A percentile compares a stretch with the other conserved stretches of the same genome.
phyloP scores from a whole-genome alignment of 208 protist genomes.

The Acanthamoeba pearcei region DNA sequence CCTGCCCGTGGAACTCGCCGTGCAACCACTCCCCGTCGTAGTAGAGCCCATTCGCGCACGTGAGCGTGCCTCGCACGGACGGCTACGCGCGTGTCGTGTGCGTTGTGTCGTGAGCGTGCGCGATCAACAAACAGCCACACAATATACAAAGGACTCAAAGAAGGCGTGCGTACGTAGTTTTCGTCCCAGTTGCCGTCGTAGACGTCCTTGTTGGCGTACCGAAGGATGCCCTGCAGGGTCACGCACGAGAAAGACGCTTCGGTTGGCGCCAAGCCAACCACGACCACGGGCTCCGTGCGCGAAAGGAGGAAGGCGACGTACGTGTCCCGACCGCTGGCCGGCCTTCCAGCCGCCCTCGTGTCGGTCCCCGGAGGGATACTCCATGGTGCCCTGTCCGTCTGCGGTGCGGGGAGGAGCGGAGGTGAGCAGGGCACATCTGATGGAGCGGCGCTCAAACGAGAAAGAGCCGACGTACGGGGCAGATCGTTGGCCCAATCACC shows the following conservation, averaged over 20 bases:
- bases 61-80: constrained; percentile 3
- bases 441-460: neutral
- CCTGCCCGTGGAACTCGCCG: constrained; percentile 38
- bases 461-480: neutral
- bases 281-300: too few species aligned
- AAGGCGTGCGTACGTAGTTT: constrained; percentile 10
- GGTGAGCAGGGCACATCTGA: neutral
- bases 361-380: constrained; percentile 10
- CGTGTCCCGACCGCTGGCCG: constrained; percentile 23
- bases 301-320: neutral
- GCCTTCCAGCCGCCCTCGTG: constrained; percentile 53
- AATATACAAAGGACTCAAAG: neutral
- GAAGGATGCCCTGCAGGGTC: constrained; percentile 3
- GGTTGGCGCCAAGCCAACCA: too few species aligned
- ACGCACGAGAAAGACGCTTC: neutral
- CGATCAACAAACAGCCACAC: neutral
- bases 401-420: neutral
- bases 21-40: constrained; percentile 65
- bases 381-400: constrained; percentile 44
- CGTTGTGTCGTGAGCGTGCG: neutral
- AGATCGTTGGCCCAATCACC: constrained; percentile 63
- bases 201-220: constrained; percentile 27
- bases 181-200: constrained; percentile 53
- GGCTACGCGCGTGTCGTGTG: neutral
- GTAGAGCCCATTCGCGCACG: constrained; percentile 22